Percentiles rank a stretch among this genome's conserved stretches.
phyloP scores from a whole-genome alignment of 148 eudicot species.

The Limonium bicolor region DNA sequence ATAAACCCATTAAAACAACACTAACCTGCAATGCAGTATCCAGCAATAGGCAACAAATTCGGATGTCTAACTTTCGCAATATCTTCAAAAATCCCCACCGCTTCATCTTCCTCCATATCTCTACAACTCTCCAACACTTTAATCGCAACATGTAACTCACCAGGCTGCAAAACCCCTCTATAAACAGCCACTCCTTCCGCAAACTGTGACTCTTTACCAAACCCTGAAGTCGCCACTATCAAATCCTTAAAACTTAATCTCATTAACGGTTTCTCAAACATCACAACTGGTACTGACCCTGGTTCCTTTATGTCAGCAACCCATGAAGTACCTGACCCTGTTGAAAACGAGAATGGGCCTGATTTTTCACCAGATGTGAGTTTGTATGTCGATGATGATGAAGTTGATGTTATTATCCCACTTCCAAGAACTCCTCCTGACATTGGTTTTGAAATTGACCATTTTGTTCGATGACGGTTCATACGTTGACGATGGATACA shows the following conservation, averaged over 20 bases:
- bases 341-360: constrained; percentile 83
- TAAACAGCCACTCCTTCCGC: constrained; percentile 90
- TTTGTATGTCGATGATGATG: constrained; percentile 18
- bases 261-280: constrained; percentile 98
- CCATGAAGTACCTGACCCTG: constrained; percentile 81
- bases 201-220: constrained; percentile 70
- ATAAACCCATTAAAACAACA: background rate
- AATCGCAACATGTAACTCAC: constrained; percentile 89
- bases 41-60: constrained; percentile 69
- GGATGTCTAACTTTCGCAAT: constrained; percentile 54
- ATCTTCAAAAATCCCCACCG: constrained; percentile 56
- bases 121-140: constrained; percentile 67
- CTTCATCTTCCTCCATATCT: constrained; percentile 26
- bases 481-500: background rate
- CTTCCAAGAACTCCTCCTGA: no score
- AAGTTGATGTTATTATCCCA: no score
- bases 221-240: constrained; percentile 75
- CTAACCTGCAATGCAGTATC: constrained; percentile 99
- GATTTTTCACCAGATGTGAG: constrained; percentile 66
- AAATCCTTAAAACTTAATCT: constrained; percentile 76
- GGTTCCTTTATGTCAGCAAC: constrained; percentile 59
- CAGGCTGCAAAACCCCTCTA: constrained; percentile 69
- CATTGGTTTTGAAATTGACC: constrained; percentile 5
- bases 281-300: constrained; percentile 51
- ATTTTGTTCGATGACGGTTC: background rate